Conservation (phyloP, 2,329 filamentous ascomycete species). For the Thielaviopsis ethacetica region DNA sequence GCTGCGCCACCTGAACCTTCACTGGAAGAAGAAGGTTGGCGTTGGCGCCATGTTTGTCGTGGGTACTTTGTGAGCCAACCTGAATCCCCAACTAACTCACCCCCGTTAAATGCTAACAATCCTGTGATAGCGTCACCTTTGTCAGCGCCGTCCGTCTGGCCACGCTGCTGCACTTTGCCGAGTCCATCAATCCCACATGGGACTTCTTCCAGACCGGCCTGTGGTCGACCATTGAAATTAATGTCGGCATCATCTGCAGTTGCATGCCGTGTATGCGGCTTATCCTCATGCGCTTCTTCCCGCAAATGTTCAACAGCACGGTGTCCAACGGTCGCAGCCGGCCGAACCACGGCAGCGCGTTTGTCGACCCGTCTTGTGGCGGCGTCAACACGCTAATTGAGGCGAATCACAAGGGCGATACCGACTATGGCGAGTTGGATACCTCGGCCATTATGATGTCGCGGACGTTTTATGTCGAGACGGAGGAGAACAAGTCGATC, state of each 20-base stretch:
- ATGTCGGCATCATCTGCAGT: conserved; percentile 18
- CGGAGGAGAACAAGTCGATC: too few species aligned
- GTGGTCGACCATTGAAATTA: conserved; percentile 19
- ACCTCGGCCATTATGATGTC: conserved; percentile 5
- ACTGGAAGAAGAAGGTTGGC: conserved; percentile 31
- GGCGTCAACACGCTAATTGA: too few species aligned
- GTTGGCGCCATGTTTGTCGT: conserved; percentile 35
- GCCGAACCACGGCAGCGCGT: neutral
- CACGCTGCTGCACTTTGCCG: conserved; percentile 15
- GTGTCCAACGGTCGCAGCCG: neutral
- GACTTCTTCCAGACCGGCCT: conserved; percentile 16
- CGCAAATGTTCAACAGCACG: conserved; percentile 7
- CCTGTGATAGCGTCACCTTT: conserved; percentile 12
- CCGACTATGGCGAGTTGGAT: conserved; percentile 1
- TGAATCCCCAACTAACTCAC: too few species aligned
- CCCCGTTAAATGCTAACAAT: too few species aligned
- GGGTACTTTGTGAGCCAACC: conserved; percentile 21
- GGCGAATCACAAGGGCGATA: neutral
- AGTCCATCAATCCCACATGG: conserved; percentile 16
- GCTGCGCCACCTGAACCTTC: conserved; percentile 25
- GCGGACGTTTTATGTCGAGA: neutral
- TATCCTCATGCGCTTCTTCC: conserved; percentile 15
- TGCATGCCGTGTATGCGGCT: conserved; percentile 18
- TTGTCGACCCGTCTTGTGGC: neutral
- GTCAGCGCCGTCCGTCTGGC: conserved; percentile 15